These are phyloP conservation scores for Fraxinus americana DNA, from an alignment of 257 asterid species.

Conservation along the genomic window DNA sequence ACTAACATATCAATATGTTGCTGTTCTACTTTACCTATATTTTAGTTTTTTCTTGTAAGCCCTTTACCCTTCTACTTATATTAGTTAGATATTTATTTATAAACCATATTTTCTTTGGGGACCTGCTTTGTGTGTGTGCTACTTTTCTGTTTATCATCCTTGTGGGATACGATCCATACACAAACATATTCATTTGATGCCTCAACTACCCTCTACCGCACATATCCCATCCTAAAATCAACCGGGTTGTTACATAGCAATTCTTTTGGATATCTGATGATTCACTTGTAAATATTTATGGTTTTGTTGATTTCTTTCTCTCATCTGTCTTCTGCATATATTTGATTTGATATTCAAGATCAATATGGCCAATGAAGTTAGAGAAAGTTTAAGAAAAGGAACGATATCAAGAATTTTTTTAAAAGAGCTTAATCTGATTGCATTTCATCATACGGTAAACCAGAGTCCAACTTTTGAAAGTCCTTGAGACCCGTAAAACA, in stretches of 20 bases:
- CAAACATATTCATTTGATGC: neutral
- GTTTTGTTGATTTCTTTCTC: neutral
- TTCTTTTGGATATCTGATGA: constrained; percentile 5
- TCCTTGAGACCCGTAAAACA: constrained; percentile 77
- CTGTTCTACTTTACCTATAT: neutral
- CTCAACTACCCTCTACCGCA: neutral
- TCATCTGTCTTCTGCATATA: neutral
- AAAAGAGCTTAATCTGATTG: constrained; percentile 23
- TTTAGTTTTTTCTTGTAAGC: constrained; percentile 6
- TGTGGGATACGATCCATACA: neutral
- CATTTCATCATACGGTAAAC: constrained; percentile 30
- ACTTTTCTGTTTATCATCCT: neutral
- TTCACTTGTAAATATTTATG: neutral
- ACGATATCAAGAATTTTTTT: neutral
- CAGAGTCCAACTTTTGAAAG: constrained; percentile 91
- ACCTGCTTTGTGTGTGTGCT: neutral
- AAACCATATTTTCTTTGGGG: neutral
- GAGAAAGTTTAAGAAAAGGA: constrained; percentile 7
- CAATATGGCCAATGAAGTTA: neutral
- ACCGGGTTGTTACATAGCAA: neutral
- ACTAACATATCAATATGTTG: neutral
- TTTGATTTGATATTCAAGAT: constrained; percentile 7
- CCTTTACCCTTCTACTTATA: neutral
- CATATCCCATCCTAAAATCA: neutral
- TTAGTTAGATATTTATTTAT: neutral